Base-by-base conservation (phyloP, 768 basidiomycete species). In the Xerocomellus amylosporus region DNA sequence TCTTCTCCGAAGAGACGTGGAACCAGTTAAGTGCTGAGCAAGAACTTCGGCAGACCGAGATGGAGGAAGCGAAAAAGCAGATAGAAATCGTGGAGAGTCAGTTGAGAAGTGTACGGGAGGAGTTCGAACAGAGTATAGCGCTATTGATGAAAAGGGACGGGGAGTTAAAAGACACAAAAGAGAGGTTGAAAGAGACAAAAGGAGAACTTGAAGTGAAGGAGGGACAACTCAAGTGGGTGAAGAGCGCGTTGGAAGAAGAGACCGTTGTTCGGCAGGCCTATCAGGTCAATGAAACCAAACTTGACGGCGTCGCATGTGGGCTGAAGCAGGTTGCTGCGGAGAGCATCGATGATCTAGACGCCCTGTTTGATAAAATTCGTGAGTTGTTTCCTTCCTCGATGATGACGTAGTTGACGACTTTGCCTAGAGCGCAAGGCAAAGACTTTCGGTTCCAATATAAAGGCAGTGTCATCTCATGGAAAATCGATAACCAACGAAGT, bases 1-100 rank as follows among this genome's bases (percentile, higher is more conserved):
- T 87, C 71, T 87, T 98, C 69, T 87, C 92, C 1, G 85, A 91
- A 62, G 94, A 98, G 61, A 86, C 84, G 3, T 98, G 93, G 93
- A 82, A 80, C 44, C 86, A 95, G 67, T 80, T 96, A 73, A 82
- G 73, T 8, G 75, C 77, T 3, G 91, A 93, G 65, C 86, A 92
- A 56, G 89, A 93, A 62, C 74, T 88, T 37, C 78, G 79, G 45
- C 82, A 85, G 64, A 88, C 88, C 8, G 88, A 90, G 62, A 77
- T 89, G 51, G 83, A 87, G 41, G 94, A 98, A 64, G 85, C 91
- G 12, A 86, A 82, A 70, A 87, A 86, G 63, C 86, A 90, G 63
- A 85, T 89, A 6, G 87, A 87, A 63, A 85, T 92, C 40, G 78
- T 90, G n/a, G 89, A 93, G 64, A 83, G 83, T 48, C 88, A 96